Base-by-base conservation (phyloP, 1,284 basidiomycete species). In the Mycosarcoma mackinlayi region DNA sequence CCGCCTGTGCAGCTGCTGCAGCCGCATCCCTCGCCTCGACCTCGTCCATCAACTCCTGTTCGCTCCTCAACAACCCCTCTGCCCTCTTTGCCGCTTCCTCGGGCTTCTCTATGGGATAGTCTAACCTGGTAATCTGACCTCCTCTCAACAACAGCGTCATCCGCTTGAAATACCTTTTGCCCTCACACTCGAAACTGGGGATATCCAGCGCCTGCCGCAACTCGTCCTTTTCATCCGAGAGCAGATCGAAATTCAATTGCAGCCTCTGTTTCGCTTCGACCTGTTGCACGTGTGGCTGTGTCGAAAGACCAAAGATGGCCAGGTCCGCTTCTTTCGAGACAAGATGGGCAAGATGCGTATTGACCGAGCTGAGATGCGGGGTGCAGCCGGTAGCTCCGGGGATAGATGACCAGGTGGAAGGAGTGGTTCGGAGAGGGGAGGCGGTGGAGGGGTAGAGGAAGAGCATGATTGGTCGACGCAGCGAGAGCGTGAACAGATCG, bases 401-500 rank as follows among this genome's bases (percentile, higher is more conserved):
- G 24, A 73, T 67, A 23, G n/a, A 4, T 18, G 64, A 47, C 73
- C 75, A 67, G 0, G 44, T 30, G 7, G 54, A n/a, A 10, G 54
- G 56, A 18, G 60, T 21, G 40, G 52, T 21, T 33, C 55, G 31
- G 25, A 53, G 34, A 11, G 64, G 48, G 18, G 47, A 30, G 3
- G 59, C 31, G 27, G 57, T 55, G 13, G 51, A 49, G 2, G 69
- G 63, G 47, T 76, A 63, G 54, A 77, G 41, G 56, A 78, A 78
- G 28, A 81, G 60, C 18, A 81, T 59, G 33, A 81, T 67, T 14
- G 79, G 79, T 8, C 44, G 45, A 10, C 55, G 52, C 4, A 80
- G 62, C 1, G 76, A 77, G 10, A 73, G 51, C 18, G 74, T 73
- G 54, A 81, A 81, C 11, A 81, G 70, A 46, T 81, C 79, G 13